Conservation (phyloP, 257 asterid genomes). For the Ligustrum vulgare region DNA sequence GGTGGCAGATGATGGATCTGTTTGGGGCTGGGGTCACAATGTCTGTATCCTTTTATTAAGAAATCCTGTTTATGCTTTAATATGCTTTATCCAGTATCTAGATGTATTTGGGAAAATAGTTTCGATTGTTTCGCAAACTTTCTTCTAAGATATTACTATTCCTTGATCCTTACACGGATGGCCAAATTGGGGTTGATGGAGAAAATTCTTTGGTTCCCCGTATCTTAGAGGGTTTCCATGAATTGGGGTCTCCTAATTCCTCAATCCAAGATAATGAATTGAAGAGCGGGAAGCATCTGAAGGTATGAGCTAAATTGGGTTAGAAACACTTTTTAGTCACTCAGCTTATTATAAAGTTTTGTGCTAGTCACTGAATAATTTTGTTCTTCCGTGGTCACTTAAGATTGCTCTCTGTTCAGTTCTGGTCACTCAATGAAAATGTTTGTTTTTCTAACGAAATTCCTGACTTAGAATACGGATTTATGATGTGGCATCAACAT, state of each 20-base stretch:
- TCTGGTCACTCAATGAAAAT: neutral
- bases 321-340: neutral
- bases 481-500: neutral
- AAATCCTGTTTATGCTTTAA: constrained; percentile 1
- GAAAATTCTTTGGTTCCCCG: constrained; percentile 61
- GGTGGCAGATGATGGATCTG: constrained; percentile 85
- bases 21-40: constrained; percentile 95
- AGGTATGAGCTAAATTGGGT: constrained; percentile 48
- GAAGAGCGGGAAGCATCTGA: constrained; percentile 41
- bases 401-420: neutral
- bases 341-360: neutral
- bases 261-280: constrained; percentile 30
- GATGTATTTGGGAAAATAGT: neutral
- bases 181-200: constrained; percentile 71
- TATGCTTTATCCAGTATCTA: neutral
- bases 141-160: neutral
- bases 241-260: constrained; percentile 52
- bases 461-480: neutral
- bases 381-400: neutral
- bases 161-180: constrained; percentile 73
- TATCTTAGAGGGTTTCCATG: constrained; percentile 63
- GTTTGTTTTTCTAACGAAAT: neutral
- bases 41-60: constrained; percentile 67
- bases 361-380: neutral
- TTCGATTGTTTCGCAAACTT: neutral